Evolutionary conservation across 345 rosid species (phyloP), one percentile per base, ranked within the genome.

Genomic region (Pistacia atlantica): DNA sequence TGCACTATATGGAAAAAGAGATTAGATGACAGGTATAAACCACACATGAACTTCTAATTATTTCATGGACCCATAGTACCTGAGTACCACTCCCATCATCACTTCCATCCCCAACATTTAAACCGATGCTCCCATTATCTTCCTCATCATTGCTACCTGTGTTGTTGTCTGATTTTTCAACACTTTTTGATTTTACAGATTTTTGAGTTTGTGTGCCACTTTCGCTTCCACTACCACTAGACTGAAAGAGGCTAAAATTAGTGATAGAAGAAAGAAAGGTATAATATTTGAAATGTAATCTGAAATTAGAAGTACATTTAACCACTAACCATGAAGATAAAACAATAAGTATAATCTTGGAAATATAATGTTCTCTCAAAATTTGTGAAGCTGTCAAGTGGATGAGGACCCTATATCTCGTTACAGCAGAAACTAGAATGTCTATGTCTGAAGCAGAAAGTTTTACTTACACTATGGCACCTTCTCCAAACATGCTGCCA

Each of bases 401-500:
- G 16, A 69, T 54, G 56, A 4, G 48, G 22, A n/a, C 57, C 13
- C 33, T 33, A 75, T 42, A 35, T 58, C 42, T 64, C 11, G 60
- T 49, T 65, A 37, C 22, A 4, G 59, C 6, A 42, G 46, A 42
- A 42, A 42, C 46, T 8, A 42, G 46, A 42, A 75, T 51, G 77
- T 72, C 74, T 55, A 72, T 9, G 42, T 60, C 48, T 51, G 57
- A 48, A 58, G 73, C 31, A 37, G 63, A 70, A 62, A 68, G 56
- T 59, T 71, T 9, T 42, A 88, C 89, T 88, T 79, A 86, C 88
- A 62, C 86, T 86, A 71, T 84, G 89, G 74, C 88, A 86, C 81
- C 81, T 83, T 78, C 91, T 84, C 89, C 89, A 88, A 77, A 86
- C 84, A 74, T 88, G 91, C 85, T 88, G 91, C 89, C 89, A 88